These are phyloP conservation scores for Hanseniaspora occidentalis DNA, from an alignment of 805 yeast genomes.

Conservation along the genomic window DNA sequence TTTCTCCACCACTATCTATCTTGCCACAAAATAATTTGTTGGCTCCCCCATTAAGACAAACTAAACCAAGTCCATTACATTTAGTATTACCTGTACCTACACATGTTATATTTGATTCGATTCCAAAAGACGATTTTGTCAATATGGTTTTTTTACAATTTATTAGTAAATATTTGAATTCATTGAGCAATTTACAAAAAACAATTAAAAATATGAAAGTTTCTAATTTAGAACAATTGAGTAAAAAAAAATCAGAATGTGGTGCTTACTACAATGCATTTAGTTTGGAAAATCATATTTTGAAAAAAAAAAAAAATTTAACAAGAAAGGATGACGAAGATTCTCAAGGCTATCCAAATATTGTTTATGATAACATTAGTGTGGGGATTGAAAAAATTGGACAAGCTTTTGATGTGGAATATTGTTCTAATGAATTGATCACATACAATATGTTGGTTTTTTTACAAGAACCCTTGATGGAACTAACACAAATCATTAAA, in stretches of 20 bases:
- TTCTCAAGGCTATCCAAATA: constrained; percentile 17
- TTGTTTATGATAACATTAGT: constrained; percentile 46
- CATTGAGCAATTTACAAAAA: constrained; percentile 19
- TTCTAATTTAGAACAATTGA: constrained; percentile 37
- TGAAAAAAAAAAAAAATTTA: constrained; percentile 1
- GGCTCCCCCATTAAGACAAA: constrained; percentile 52
- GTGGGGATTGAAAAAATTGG: constrained; percentile 63
- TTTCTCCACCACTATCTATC: constrained; percentile 39
- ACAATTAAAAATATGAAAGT: constrained; percentile 8
- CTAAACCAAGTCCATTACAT: constrained; percentile 45
- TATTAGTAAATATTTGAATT: constrained; percentile 15
- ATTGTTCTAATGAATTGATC: constrained; percentile 36
- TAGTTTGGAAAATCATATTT: constrained; percentile 32
- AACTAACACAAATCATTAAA: constrained; percentile 25
- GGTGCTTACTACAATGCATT: constrained; percentile 60
- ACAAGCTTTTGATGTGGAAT: constrained; percentile 67
- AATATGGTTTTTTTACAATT: constrained; percentile 16
- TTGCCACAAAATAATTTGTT: constrained; percentile 41
- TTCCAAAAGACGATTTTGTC: constrained; percentile 21
- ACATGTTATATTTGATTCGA: constrained; percentile 15
- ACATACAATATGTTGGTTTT: constrained; percentile 22
- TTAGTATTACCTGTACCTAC: constrained; percentile 51
- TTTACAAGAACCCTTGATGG: constrained; percentile 25
- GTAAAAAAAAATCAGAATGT: constrained; percentile 59
- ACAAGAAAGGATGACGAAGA: constrained; percentile 4